A percentile compares a stretch with the other conserved stretches of the same genome.
These are phyloP conservation scores for Lentithecium fluviatile DNA, from an alignment of 495 filamentous ascomycete species.

Conservation along the genomic window DNA sequence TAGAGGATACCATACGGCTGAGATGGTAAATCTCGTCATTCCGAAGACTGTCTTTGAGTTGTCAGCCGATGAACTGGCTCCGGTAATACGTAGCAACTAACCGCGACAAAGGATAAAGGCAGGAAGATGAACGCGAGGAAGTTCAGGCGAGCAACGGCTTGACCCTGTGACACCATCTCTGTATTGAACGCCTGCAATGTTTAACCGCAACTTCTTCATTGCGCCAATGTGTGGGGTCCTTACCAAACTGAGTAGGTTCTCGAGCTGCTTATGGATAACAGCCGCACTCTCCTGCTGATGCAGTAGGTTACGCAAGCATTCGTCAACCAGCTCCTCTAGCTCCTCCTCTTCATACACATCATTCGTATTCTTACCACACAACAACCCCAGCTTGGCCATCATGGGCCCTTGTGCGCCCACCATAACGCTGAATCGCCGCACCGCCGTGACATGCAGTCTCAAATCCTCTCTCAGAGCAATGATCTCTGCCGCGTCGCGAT, in stretches of 20 bases:
- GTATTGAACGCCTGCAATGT: background rate
- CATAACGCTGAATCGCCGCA: background rate
- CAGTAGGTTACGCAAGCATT: background rate
- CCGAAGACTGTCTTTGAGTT: background rate
- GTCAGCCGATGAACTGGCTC: background rate
- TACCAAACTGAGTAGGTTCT: background rate
- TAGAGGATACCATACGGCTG: constrained; percentile 5
- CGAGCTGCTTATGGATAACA: background rate
- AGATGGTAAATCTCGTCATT: constrained; percentile 1
- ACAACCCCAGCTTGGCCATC: background rate
- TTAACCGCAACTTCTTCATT: background rate
- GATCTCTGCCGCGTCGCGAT: background rate
- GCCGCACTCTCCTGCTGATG: background rate
- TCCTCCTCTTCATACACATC: background rate
- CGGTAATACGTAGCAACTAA: background rate
- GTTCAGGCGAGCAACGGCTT: background rate
- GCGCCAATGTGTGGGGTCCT: background rate
- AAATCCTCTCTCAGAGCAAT: background rate
- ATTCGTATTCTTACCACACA: too few species aligned
- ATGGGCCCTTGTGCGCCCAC: background rate
- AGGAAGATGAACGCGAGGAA: background rate
- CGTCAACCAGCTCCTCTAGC: background rate
- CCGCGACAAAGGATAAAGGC: background rate
- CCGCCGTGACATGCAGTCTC: background rate
- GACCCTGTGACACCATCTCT: background rate